Evolutionary conservation across 1,284 basidiomycete genomes (phyloP).

Genomic region (Austropuccinia psidii): DNA sequence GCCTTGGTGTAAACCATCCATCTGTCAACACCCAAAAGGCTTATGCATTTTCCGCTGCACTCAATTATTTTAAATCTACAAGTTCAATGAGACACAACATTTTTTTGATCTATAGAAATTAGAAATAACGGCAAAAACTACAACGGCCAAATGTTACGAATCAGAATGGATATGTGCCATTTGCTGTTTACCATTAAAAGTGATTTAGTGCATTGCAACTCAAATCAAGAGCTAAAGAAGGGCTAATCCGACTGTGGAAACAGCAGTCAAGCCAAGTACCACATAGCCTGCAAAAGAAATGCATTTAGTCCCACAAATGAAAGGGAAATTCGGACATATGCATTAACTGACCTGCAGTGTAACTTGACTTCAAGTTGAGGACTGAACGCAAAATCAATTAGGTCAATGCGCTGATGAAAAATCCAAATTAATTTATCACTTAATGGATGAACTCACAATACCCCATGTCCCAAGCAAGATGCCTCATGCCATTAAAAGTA

Average conservation of each 20-base stretch:
- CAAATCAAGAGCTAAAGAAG: too few species aligned
- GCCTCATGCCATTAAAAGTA: slow-evolving; percentile 78
- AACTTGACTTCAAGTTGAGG: slow-evolving; percentile 68
- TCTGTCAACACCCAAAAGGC: too few species aligned
- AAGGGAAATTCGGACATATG: neutral
- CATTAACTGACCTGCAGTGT: slow-evolving; percentile 51
- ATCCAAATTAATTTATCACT: slow-evolving; percentile 6
- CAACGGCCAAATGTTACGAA: too few species aligned
- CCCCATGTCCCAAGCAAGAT: slow-evolving; percentile 82
- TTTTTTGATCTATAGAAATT: too few species aligned
- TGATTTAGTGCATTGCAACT: too few species aligned
- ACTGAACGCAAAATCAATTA: slow-evolving; percentile 55
- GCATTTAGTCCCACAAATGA: neutral
- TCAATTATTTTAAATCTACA: too few species aligned
- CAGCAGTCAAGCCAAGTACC: slow-evolving; percentile 69
- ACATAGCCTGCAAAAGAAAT: slow-evolving; percentile 57
- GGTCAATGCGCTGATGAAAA: neutral
- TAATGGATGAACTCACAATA: slow-evolving; percentile 60
- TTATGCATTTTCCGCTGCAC: too few species aligned
- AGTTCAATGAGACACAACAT: too few species aligned
- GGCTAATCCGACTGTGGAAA: slow-evolving; percentile 61
- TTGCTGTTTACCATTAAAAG: too few species aligned
- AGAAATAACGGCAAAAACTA: too few species aligned
- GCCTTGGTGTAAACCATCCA: too few species aligned
- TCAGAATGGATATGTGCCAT: too few species aligned